Conservation (phyloP, 768 basidiomycete species). For the Pulveroboletus sp. region DNA sequence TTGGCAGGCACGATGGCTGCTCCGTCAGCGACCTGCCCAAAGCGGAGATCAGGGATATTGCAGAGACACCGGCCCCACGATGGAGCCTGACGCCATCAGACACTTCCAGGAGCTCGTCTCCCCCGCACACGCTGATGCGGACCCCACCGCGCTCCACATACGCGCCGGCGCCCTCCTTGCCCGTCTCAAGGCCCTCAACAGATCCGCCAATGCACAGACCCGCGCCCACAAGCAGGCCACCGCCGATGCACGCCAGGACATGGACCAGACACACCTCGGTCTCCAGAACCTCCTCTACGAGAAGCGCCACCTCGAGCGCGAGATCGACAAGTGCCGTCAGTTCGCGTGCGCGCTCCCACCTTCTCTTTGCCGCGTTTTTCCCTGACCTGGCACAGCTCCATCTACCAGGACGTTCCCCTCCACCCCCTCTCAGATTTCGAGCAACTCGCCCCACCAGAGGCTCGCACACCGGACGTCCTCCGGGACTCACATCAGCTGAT, state of each 20-base stretch:
- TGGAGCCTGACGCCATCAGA: conserved; percentile 44
- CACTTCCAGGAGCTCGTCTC: conserved; percentile 63
- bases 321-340: conserved; percentile 90
- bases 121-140: conserved; percentile 43
- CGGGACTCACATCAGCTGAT: conserved; percentile 78
- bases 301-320: conserved; percentile 83
- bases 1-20: conserved; percentile 14
- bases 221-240: conserved; percentile 71
- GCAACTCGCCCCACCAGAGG: conserved; percentile 63
- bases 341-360: conserved; percentile 62
- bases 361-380: neutral
- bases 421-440: conserved; percentile 68
- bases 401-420: conserved; percentile 83
- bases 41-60: too few species aligned
- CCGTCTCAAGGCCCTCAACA: conserved; percentile 74
- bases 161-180: conserved; percentile 75
- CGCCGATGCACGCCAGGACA: conserved; percentile 72
- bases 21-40: conserved; percentile 18
- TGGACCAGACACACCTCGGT: conserved; percentile 86
- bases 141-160: conserved; percentile 45
- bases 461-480: conserved; percentile 56
- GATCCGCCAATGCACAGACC: conserved; percentile 66
- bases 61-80: conserved; percentile 14
- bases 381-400: conserved; percentile 49
- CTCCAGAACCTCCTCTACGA: conserved; percentile 88